Percentiles rank a stretch among this genome's conserved stretches.
These are phyloP conservation scores for Boletellus emodensis DNA, from an alignment of 768 basidiomycete genomes.

Conservation along the genomic window DNA sequence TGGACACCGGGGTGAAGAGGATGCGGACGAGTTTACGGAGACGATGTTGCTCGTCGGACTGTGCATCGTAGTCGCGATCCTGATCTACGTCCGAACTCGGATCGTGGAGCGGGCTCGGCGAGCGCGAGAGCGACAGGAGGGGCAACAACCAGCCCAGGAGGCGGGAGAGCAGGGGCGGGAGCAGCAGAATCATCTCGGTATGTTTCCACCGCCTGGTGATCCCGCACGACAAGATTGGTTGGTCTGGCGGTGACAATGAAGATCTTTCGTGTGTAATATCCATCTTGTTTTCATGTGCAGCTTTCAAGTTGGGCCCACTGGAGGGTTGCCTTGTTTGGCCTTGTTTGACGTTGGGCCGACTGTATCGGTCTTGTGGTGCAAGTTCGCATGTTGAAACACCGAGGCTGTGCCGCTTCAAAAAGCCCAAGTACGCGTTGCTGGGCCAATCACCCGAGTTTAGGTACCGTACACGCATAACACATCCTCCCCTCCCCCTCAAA, in stretches of 20 bases:
- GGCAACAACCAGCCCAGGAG: constrained; percentile 9
- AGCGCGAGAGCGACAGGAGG: constrained; percentile 42
- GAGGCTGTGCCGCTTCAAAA: too few species aligned
- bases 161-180: constrained; percentile 31
- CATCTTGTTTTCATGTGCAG: too few species aligned
- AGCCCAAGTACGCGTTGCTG: too few species aligned
- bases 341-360: constrained; percentile 14
- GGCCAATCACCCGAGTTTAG: too few species aligned
- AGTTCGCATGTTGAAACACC: too few species aligned
- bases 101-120: constrained; percentile 70
- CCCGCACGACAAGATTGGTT: constrained; percentile 66
- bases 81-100: constrained; percentile 77
- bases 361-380: too few species aligned
- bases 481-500: background rate
- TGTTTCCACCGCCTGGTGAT: constrained; percentile 62
- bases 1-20: constrained; percentile 58
- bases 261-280: background rate
- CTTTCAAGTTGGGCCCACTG: too few species aligned
- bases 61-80: constrained; percentile 65
- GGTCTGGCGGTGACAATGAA: constrained; percentile 37
- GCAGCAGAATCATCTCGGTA: constrained; percentile 35
- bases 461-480: background rate
- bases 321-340: constrained; percentile 18
- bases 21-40: constrained; percentile 69
- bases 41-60: constrained; percentile 74